phyloP scores from a whole-genome alignment of 768 basidiomycete genomes.

The Lactarius quietus region DNA sequence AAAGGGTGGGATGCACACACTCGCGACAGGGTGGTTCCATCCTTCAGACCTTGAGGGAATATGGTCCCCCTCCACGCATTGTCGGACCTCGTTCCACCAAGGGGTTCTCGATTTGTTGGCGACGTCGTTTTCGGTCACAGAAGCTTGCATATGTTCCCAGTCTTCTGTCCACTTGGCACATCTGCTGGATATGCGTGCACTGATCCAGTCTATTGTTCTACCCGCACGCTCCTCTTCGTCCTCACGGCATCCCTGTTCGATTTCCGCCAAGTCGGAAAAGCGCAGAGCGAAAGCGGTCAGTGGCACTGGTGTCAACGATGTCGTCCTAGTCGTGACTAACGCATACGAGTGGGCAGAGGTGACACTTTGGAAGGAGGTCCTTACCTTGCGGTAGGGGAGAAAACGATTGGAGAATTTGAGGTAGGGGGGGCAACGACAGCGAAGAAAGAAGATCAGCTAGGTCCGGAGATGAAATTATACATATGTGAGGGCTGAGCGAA shows the following conservation, averaged over 20 bases:
- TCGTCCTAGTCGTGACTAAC: constrained; percentile 76
- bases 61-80: constrained; percentile 74
- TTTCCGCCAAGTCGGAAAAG: constrained; percentile 71
- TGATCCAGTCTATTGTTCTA: constrained; percentile 84
- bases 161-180: constrained; percentile 71
- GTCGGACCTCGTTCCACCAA: constrained; percentile 85
- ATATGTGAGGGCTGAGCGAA: constrained; percentile 81
- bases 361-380: constrained; percentile 2
- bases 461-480: constrained; percentile 68
- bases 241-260: constrained; percentile 72
- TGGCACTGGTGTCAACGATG: constrained; percentile 61
- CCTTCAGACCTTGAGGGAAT: constrained; percentile 68
- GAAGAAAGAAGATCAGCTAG: constrained; percentile 55
- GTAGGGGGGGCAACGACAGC: constrained; percentile 63
- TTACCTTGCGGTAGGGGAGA: constrained; percentile 79
- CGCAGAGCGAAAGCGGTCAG: constrained; percentile 72
- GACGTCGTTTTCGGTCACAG: constrained; percentile 30
- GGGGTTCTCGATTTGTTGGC: constrained; percentile 48
- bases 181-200: constrained; percentile 60
- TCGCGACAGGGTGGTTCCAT: constrained; percentile 84
- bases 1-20: constrained; percentile 41
- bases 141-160: constrained; percentile 43
- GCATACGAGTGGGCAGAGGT: constrained; percentile 12
- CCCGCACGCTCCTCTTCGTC: constrained; percentile 76
- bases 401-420: constrained; percentile 77